Base-by-base conservation (phyloP, 1,139 yeast species). In the Debaryomyces subglobosus region DNA sequence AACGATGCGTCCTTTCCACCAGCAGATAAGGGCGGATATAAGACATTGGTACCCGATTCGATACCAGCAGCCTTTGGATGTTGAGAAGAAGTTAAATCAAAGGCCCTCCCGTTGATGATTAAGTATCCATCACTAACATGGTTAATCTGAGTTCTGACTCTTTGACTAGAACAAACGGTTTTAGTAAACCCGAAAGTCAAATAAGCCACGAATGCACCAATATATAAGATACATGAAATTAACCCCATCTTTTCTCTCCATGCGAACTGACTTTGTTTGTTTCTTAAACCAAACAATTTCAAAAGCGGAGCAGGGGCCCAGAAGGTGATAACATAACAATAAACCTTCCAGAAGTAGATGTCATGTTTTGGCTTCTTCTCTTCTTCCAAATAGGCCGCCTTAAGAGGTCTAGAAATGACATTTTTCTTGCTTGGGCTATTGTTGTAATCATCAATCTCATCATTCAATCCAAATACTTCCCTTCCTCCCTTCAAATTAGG, bases 231-330 rank as follows among this genome's bases (percentile, higher is more conserved):
- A 52, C 91, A 77, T 2, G 95, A 78, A 47, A 94, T 77, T 47
- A 94, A 77, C 1, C 89, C 98, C 40, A 92, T 86, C 64, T 94
- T 94, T 65, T 94, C 99, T 64, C 98, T 80, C 99, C 99, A 94
- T 0, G 98, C 98, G 74, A 84, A 82, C 65, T 90, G 97, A 54
- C 96, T 82, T 45, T 85, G 91, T 58, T 83, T 82, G 25, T 89
- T 85, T 37, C 79, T 79, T 78, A 92, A 79, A 4, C 98, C 98
- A 67, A 83, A 88, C 47, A 87, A 66, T 44, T 75, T 74, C 60
- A 94, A 71, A 30, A 92, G 55, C 0, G 92, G 86, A 2, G 86
- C 79, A 0, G 97, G 96, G 2, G 96, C 96, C 95, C 97, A 92
- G 65, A 90, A 90, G 0, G 98, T 92, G 35, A 94, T 70, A 9